Base-by-base conservation (phyloP, 257 asterid genomes). In the Nicotiana otophora region DNA sequence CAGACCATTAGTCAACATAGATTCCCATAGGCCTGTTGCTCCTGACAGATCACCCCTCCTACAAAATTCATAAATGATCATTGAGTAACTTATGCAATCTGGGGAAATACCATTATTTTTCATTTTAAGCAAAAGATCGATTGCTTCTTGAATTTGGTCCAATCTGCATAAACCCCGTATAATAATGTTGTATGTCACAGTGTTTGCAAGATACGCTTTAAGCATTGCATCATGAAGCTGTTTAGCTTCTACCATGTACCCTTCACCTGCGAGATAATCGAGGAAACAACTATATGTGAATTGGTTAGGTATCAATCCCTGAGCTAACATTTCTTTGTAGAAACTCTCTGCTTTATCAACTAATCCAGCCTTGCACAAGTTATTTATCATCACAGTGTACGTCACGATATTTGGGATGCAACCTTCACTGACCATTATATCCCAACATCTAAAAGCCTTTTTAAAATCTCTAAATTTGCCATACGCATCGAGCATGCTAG, bases 211-310 rank as follows among this genome's bases (percentile, higher is more conserved):
- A 78, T 51, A 84, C 77, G 83, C 92, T 72, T 80, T 84, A 20
- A 89, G 67, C 95, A 94, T 91, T 36, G 87, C 84, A 36, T 82
- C 69, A 77, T 96, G 98, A n/a, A 96, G 90, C 69, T 78, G 84
- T 46, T 82, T 68, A 78, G 98, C 98, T 82, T 90, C 91, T 80
- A 87, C 86, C 92, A 96, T 92, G 86, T 87, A 85, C 39, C 96
- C 97, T 76, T 78, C 91, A 83, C 89, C 48, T 0, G 95, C 86
- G 53, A 96, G 91, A 84, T 91, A 90, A 87, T 94, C 95, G 20
- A 96, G 97, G 83, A 96, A 89, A 87, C 98, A 92, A 34, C 97
- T 96, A 64, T 90, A 92, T 6, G 98, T 93, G 68, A 92, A 79
- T 82, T 90, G 91, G 82, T 92, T 93, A 55, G 98, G 98, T 34